A percentile compares a stretch with the other conserved stretches of the same genome.
Conservation (phyloP, 2,329 filamentous ascomycete species). For the Didymella glomerata region DNA sequence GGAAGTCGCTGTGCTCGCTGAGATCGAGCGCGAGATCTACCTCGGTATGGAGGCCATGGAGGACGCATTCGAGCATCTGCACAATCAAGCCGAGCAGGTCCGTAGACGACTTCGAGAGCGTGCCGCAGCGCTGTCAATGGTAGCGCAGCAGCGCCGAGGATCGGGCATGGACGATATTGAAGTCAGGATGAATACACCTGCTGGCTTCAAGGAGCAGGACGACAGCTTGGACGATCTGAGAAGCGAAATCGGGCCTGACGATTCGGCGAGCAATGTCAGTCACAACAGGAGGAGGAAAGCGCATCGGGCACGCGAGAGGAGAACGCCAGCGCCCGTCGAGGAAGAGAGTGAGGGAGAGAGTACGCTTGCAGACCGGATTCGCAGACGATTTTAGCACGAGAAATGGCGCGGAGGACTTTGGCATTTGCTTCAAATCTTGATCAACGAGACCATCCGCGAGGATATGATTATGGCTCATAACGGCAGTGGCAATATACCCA, state of each 20-base stretch:
- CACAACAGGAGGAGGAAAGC: slow-evolving; percentile 72
- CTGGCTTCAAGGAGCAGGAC: slow-evolving; percentile 45
- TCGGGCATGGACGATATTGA: slow-evolving; percentile 53
- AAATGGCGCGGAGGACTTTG: no score
- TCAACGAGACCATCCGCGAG: slow-evolving; percentile 15
- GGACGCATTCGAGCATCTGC: slow-evolving; percentile 91
- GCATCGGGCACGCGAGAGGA: slow-evolving; percentile 72
- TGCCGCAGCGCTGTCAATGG: slow-evolving; percentile 76
- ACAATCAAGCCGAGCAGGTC: slow-evolving; percentile 82
- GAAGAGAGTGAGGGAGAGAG: slow-evolving; percentile 56
- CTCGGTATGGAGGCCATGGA: slow-evolving; percentile 93
- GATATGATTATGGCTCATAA: slow-evolving; percentile 33
- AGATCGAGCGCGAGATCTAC: slow-evolving; percentile 93
- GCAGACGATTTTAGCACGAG: slow-evolving; percentile 30
- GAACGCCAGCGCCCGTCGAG: slow-evolving; percentile 75
- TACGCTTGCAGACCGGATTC: slow-evolving; percentile 39
- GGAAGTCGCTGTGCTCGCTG: slow-evolving; percentile 87
- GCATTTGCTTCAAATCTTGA: slow-evolving; percentile 11
- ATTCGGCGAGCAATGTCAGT: slow-evolving; percentile 82
- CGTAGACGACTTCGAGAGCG: slow-evolving; percentile 82
- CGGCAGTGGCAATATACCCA: slow-evolving; percentile 38
- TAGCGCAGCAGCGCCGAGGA: slow-evolving; percentile 66
- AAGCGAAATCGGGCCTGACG: slow-evolving; percentile 73
- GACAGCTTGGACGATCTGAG: slow-evolving; percentile 52
- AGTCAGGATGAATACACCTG: slow-evolving; percentile 60